These are phyloP conservation scores for Ampelocalamus luodianensis DNA, from an alignment of 176 grass and related monocot species.

Conservation along the genomic window DNA sequence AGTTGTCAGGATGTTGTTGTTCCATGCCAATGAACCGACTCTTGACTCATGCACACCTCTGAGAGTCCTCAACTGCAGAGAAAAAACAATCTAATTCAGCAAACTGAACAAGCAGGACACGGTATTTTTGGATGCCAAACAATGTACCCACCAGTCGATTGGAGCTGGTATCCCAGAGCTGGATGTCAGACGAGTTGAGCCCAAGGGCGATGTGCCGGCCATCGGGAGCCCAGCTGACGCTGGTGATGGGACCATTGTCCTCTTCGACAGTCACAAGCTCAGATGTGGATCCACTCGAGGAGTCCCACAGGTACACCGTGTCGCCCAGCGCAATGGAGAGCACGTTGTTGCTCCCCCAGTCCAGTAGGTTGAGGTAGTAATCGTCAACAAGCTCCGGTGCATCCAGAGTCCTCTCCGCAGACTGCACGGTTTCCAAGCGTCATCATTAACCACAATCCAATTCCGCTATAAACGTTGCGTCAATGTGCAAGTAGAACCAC, in stretches of 20 bases:
- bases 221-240: slow-evolving; percentile 72
- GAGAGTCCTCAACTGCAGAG: slow-evolving; percentile 63
- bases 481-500: background rate
- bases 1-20: slow-evolving; percentile 62
- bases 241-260: slow-evolving; percentile 64
- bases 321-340: slow-evolving; percentile 69
- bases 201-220: slow-evolving; percentile 62
- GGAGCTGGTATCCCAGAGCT: slow-evolving; percentile 73
- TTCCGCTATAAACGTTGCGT: background rate
- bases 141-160: slow-evolving; percentile 50
- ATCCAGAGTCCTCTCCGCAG: slow-evolving; percentile 75
- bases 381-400: slow-evolving; percentile 72
- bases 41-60: slow-evolving; percentile 58
- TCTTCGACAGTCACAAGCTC: slow-evolving; percentile 70
- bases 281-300: slow-evolving; percentile 56
- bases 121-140: background rate
- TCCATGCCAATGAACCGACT: slow-evolving; percentile 75
- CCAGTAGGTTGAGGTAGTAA: slow-evolving; percentile 75
- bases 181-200: slow-evolving; percentile 68
- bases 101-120: background rate
- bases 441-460: slow-evolving; percentile 26
- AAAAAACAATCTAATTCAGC: slow-evolving; percentile 15
- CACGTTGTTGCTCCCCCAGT: slow-evolving; percentile 74
- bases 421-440: slow-evolving; percentile 38
- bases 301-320: slow-evolving; percentile 69